phyloP scores from a whole-genome alignment of 768 basidiomycete genomes.

The Rubroboletus pulcherrimus region DNA sequence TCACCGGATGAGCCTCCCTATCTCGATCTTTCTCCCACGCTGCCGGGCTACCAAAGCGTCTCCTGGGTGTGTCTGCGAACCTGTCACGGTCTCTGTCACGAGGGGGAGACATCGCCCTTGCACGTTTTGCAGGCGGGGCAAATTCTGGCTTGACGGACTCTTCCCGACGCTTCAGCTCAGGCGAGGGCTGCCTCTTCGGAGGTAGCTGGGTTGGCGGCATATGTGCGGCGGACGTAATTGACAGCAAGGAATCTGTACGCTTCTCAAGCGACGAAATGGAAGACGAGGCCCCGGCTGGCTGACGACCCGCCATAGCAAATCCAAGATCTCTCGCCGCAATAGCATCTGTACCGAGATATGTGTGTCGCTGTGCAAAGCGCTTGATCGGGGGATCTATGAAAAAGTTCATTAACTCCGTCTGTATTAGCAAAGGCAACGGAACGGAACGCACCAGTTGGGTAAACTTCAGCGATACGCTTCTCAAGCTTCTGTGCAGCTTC shows the following conservation, averaged over 20 bases:
- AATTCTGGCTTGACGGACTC: slow-evolving; percentile 38
- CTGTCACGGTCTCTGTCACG: slow-evolving; percentile 49
- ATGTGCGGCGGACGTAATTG: slow-evolving; percentile 29
- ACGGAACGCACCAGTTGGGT: slow-evolving; percentile 64
- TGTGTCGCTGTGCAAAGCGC: slow-evolving; percentile 81
- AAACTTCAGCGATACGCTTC: slow-evolving; percentile 82
- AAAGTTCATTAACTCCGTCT: not conserved
- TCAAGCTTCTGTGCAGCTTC: slow-evolving; percentile 87
- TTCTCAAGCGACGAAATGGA: slow-evolving; percentile 28
- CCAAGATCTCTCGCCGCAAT: slow-evolving; percentile 90
- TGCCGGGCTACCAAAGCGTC: slow-evolving; percentile 39
- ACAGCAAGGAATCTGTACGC: slow-evolving; percentile 36
- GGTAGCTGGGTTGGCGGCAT: slow-evolving; percentile 21
- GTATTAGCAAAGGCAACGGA: not conserved
- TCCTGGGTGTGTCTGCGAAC: slow-evolving; percentile 35
- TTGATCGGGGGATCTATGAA: slow-evolving; percentile 81
- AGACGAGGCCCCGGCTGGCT: slow-evolving; percentile 18
- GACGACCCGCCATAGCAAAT: slow-evolving; percentile 49
- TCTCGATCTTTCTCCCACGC: slow-evolving; percentile 46
- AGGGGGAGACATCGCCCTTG: slow-evolving; percentile 45
- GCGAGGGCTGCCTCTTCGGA: slow-evolving; percentile 31
- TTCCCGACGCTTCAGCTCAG: slow-evolving; percentile 40
- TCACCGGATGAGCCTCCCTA: slow-evolving; percentile 36
- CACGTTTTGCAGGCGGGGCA: slow-evolving; percentile 41
- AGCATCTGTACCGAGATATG: slow-evolving; percentile 72